Base-by-base conservation (phyloP, 2,329 filamentous ascomycete genomes). In the Trichoderma atrobrunneum region DNA sequence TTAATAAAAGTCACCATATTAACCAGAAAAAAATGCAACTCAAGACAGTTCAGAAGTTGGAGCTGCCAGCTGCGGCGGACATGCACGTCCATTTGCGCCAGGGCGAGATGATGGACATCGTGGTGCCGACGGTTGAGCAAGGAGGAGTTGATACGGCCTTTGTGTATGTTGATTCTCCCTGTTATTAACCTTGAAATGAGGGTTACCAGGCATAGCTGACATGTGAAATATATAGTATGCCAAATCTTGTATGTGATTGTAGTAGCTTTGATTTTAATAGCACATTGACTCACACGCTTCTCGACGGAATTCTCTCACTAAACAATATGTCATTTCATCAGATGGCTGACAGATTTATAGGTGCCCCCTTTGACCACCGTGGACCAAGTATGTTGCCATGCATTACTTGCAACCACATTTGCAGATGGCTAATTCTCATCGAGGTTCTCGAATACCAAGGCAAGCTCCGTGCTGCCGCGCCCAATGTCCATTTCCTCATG, bases 51-150 rank as follows among this genome's bases (percentile, higher is more conserved):
- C 75, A 83, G 43, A 76, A 78, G 39, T 73, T 87, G 57, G 86
- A 89, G 82, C 85, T 92, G 77, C 89, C 89, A 64, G 86, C 90
- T 26, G 84, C 89, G 73, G 90, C 90, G 67, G 90, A 92, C 80
- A 89, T 92, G 82, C 89, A 91, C 77, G 91, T 93, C 76, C 91
- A 93, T 80, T 84, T 93, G 76, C 88, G 91, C 34, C 89, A 93
- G 80, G 91, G 87, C 24, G 84, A 87, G 72, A 87, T 90, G 85
- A 90, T 91, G 86, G 84, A 89, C 72, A 77, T 85, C 39, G 86
- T 88, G 26, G 83, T 82, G 59, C 85, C 86, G 48, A 84, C 84
- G 21, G 80, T 88, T 73, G 85, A 87, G 67, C 80, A 85, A 72
- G 90, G 90, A 75, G 91, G 91, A 64, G 89, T 92, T 75, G 88